Evolutionary conservation across 1,284 basidiomycete species (phyloP).

Genomic region (Melampsora americana): DNA sequence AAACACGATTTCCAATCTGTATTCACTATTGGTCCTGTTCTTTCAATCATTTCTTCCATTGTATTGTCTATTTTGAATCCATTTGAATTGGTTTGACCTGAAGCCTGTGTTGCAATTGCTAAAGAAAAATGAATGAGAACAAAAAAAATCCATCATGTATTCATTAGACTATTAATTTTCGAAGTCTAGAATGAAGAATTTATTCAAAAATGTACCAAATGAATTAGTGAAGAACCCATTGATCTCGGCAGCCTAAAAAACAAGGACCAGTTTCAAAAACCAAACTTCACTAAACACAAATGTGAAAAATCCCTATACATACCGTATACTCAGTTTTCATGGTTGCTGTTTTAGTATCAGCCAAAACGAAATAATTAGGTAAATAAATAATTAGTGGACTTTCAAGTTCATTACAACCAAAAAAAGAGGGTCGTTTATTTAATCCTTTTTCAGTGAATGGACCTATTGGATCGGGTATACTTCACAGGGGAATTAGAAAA

Average conservation of each 20-base stretch:
- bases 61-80: neutral
- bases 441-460: constrained; percentile 18
- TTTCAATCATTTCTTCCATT: constrained; percentile 8
- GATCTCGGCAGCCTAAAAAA: constrained; percentile 19
- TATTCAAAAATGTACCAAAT: constrained; percentile 23
- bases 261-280: too few species aligned
- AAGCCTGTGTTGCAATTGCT: constrained; percentile 35
- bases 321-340: constrained; percentile 27
- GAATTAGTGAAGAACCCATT: constrained; percentile 41
- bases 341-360: constrained; percentile 25
- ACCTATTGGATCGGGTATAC: constrained; percentile 20
- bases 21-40: constrained; percentile 9
- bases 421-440: constrained; percentile 26
- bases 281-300: too few species aligned
- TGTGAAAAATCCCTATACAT: neutral
- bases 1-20: constrained; percentile 31
- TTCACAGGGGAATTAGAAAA: neutral
- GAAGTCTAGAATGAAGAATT: neutral
- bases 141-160: neutral
- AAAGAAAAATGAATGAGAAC: neutral
- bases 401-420: constrained; percentile 15
- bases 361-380: constrained; percentile 34
- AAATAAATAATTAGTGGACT: constrained; percentile 30
- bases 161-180: neutral
- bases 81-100: neutral